A percentile compares a stretch with the other conserved stretches of the same genome.
Evolutionary conservation across 352 stramenopile species (phyloP).

Genomic region (Phytophthora foliorum): DNA sequence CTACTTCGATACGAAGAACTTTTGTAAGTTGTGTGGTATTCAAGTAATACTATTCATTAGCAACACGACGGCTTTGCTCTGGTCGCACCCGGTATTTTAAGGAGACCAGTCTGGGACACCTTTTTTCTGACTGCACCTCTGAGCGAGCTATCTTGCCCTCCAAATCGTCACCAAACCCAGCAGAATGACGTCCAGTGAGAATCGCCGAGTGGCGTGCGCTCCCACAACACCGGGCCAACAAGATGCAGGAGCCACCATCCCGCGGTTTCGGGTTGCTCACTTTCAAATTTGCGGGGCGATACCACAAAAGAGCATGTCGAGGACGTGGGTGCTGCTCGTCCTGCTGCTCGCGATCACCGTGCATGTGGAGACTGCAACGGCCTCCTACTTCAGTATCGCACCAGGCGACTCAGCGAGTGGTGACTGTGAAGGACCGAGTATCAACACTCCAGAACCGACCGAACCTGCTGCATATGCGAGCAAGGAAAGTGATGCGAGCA

Average conservation of each 20-base stretch:
- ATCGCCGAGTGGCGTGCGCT: too few species aligned
- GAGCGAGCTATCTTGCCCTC: background rate
- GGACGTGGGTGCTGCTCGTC: conserved; percentile 13
- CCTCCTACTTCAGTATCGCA: background rate
- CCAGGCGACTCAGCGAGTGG: background rate
- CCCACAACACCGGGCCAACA: conserved; percentile 14
- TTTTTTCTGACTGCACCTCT: conserved; percentile 5
- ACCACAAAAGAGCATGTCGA: too few species aligned
- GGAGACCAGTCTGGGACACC: conserved; percentile 9
- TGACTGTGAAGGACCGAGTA: conserved; percentile 2
- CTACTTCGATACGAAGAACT: too few species aligned
- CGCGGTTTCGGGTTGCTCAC: conserved; percentile 27
- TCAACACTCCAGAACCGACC: background rate
- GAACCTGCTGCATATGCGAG: conserved; percentile 2
- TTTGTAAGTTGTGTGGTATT: too few species aligned
- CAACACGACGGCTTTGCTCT: conserved; percentile 29
- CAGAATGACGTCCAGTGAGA: conserved; percentile 16
- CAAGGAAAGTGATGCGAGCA: conserved; percentile 2
- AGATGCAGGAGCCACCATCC: conserved; percentile 21
- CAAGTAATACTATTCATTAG: too few species aligned
- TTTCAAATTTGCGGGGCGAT: conserved; percentile 34
- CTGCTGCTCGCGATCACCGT: conserved; percentile 7
- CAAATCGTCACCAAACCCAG: conserved; percentile 5
- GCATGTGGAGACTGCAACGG: background rate
- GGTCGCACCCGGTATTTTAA: conserved; percentile 26